Percentiles rank a stretch among this genome's conserved stretches.
phyloP scores from a whole-genome alignment of 257 asterid genomes.

The Leonotis leonurus region DNA sequence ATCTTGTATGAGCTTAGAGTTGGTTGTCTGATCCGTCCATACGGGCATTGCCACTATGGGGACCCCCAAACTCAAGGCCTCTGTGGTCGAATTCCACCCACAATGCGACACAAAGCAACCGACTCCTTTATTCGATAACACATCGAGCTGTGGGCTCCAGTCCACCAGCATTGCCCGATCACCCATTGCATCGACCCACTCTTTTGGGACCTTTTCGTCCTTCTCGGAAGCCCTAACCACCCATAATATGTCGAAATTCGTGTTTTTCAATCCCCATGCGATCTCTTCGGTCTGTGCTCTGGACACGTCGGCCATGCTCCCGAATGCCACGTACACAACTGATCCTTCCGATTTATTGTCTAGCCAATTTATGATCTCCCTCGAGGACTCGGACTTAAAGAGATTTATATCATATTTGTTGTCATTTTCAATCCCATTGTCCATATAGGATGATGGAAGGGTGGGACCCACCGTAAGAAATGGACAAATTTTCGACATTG shows the following conservation, averaged over 20 bases:
- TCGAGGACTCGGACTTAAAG: slow-evolving; percentile 27
- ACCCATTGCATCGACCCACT: slow-evolving; percentile 9
- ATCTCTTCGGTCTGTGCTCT: slow-evolving; percentile 51
- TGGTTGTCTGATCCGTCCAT: slow-evolving; percentile 74
- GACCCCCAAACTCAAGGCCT: slow-evolving; percentile 61
- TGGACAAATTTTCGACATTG: slow-evolving; percentile 42
- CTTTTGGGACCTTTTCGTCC: slow-evolving; percentile 33
- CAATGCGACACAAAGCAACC: slow-evolving; percentile 71
- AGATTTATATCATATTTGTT: slow-evolving; percentile 40
- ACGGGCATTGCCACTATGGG: slow-evolving; percentile 78
- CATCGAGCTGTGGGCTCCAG: slow-evolving; percentile 65
- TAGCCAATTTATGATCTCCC: slow-evolving; percentile 39
- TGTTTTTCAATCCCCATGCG: slow-evolving; percentile 35
- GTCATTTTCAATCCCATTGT: slow-evolving; percentile 44
- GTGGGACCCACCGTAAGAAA: slow-evolving; percentile 66
- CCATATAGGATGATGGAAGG: slow-evolving; percentile 61
- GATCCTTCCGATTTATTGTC: slow-evolving; percentile 41
- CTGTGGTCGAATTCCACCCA: slow-evolving; percentile 79
- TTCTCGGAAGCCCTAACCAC: slow-evolving; percentile 34
- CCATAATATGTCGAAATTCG: slow-evolving; percentile 48
- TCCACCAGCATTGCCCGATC: slow-evolving; percentile 36
- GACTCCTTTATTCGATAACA: slow-evolving; percentile 40
- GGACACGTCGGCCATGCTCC: slow-evolving; percentile 57
- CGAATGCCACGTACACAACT: slow-evolving; percentile 60
- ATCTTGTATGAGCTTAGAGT: slow-evolving; percentile 61